These are phyloP conservation scores for Ballota nigra DNA, from an alignment of 257 asterid species.

Conservation along the genomic window DNA sequence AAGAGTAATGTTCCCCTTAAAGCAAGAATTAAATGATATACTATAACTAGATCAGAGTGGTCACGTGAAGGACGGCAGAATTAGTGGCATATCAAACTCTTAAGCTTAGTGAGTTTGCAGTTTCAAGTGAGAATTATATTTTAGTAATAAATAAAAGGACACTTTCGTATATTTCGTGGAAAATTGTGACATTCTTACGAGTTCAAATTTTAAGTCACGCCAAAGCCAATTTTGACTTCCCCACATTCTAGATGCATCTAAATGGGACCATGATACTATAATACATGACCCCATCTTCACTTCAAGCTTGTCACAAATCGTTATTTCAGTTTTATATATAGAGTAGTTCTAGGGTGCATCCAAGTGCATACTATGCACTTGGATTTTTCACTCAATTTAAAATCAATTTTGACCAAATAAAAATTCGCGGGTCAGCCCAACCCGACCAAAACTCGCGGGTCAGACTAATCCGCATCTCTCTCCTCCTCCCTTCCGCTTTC, in stretches of 20 bases:
- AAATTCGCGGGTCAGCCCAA: too few species aligned
- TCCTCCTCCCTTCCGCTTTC: too few species aligned
- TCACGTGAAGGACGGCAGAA: not conserved
- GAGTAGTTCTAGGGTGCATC: too few species aligned
- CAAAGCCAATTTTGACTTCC: not conserved
- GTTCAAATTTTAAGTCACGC: not conserved
- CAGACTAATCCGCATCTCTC: too few species aligned
- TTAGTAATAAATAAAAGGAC: not conserved
- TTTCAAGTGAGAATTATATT: not conserved
- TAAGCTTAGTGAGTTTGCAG: not conserved
- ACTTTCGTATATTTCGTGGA: not conserved
- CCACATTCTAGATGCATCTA: slow-evolving; percentile 2
- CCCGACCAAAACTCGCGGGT: too few species aligned
- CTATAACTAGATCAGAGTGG: not conserved
- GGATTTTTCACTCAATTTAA: too few species aligned
- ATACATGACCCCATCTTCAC: too few species aligned
- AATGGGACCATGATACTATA: too few species aligned
- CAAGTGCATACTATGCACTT: too few species aligned
- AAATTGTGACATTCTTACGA: not conserved
- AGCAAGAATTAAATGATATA: not conserved
- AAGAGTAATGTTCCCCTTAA: not conserved
- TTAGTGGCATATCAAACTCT: not conserved
- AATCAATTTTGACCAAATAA: too few species aligned
- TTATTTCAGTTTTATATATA: too few species aligned
- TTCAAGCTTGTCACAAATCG: too few species aligned